Evolutionary conservation across 1,139 yeast species (phyloP).

Genomic region (Hyphopichia wangnamkhiaoensis): DNA sequence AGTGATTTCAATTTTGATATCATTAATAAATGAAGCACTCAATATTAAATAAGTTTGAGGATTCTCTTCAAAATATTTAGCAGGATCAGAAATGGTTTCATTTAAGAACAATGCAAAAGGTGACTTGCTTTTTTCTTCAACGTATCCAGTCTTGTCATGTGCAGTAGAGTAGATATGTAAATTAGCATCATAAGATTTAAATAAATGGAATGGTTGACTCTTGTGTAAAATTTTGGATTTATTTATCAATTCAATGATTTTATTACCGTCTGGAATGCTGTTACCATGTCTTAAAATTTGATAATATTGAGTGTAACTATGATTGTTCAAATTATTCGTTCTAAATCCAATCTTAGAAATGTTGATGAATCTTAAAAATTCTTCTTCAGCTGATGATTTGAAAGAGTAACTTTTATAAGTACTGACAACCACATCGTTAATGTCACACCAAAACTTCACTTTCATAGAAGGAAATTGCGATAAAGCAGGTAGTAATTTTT

Average conservation of each 20-base stretch:
- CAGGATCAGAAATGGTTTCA: slow-evolving; percentile 26
- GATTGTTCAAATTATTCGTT: slow-evolving; percentile 9
- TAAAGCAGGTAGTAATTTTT: slow-evolving; percentile 63
- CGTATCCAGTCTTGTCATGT: slow-evolving; percentile 65
- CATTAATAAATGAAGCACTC: slow-evolving; percentile 29
- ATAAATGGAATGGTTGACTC: slow-evolving; percentile 83
- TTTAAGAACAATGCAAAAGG: slow-evolving; percentile 70
- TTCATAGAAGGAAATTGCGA: slow-evolving; percentile 63
- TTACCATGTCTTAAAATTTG: slow-evolving; percentile 18
- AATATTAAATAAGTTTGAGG: slow-evolving; percentile 28
- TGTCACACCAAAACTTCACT: slow-evolving; percentile 68
- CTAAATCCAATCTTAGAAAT: slow-evolving; percentile 27
- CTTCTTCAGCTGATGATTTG: slow-evolving; percentile 13
- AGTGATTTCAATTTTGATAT: slow-evolving; percentile 27
- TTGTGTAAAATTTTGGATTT: slow-evolving; percentile 81
- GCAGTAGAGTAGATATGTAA: slow-evolving; percentile 72
- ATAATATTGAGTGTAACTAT: slow-evolving; percentile 21
- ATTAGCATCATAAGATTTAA: slow-evolving; percentile 46
- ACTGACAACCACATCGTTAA: slow-evolving; percentile 54
- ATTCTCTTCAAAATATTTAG: slow-evolving; percentile 24
- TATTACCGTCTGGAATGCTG: slow-evolving; percentile 18
- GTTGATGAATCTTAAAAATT: slow-evolving; percentile 30
- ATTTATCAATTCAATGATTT: slow-evolving; percentile 64
- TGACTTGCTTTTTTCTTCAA: slow-evolving; percentile 58
- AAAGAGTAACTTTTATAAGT: slow-evolving; percentile 36